Conservation (phyloP, 2,329 filamentous ascomycete species). For the Colletotrichum tofieldiae region DNA sequence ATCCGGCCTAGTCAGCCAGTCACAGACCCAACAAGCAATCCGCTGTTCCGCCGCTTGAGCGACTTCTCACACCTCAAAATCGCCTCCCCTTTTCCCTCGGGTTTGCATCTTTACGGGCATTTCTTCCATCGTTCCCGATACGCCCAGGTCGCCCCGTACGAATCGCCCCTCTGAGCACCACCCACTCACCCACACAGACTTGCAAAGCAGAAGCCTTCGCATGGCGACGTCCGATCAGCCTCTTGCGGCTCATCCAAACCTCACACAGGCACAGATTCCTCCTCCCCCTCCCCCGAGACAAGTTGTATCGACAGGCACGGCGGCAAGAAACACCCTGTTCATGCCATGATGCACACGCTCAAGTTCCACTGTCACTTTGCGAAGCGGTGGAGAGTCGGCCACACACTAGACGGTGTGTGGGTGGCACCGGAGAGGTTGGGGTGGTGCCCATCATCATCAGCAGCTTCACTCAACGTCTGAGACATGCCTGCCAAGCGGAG, state of each 20-base stretch:
- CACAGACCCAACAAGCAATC: too few species aligned
- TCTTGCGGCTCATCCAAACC: conserved; percentile 11
- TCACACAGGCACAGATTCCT: neutral
- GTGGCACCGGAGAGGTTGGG: conserved; percentile 24
- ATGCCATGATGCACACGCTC: conserved; percentile 13
- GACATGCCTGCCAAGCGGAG: conserved; percentile 35
- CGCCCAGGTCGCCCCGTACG: neutral
- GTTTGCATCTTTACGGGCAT: neutral
- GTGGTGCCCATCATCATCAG: conserved; percentile 18
- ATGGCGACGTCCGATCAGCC: neutral
- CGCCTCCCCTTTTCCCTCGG: conserved; percentile 17
- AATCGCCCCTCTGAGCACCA: neutral
- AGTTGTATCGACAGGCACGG: neutral
- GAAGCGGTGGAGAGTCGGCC: conserved; percentile 28
- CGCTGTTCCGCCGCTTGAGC: conserved; percentile 12
- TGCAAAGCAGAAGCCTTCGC: neutral
- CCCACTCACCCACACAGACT: too few species aligned
- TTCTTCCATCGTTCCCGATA: conserved; percentile 19
- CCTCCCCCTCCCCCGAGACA: neutral
- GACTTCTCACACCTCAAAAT: neutral
- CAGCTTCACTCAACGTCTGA: conserved; percentile 28
- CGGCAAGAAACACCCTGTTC: neutral
- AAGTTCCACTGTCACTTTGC: neutral
- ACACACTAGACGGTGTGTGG: conserved; percentile 9
- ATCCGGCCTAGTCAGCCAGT: too few species aligned